A percentile compares a stretch with the other conserved stretches of the same genome.
phyloP scores from a whole-genome alignment of 768 basidiomycete species.

The Tremella yokohamensis region DNA sequence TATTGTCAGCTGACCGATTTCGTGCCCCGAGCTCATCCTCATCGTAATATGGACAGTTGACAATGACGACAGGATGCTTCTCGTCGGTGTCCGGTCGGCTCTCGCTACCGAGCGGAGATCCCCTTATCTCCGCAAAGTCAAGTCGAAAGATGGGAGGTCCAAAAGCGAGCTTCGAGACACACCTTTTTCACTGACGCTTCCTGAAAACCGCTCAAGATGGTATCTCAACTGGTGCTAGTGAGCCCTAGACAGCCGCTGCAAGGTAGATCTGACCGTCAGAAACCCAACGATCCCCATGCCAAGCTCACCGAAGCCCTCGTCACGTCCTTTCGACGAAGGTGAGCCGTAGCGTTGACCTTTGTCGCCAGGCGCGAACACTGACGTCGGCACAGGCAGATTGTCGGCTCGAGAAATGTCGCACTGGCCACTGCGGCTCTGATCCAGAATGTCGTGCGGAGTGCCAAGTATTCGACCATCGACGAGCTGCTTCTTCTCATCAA shows the following conservation, averaged over 20 bases:
- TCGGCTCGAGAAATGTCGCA: constrained; percentile 84
- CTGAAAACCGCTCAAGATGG: neutral
- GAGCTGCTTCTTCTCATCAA: constrained; percentile 77
- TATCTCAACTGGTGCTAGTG: neutral
- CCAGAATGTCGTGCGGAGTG: constrained; percentile 81
- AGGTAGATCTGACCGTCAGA: constrained; percentile 12
- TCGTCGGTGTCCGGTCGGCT: neutral
- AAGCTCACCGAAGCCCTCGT: constrained; percentile 33
- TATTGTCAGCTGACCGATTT: constrained; percentile 2
- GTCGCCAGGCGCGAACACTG: neutral
- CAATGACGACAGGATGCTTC: constrained; percentile 2
- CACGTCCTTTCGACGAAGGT: constrained; percentile 36
- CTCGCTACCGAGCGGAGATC: constrained; percentile 1
- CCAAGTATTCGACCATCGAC: constrained; percentile 79
- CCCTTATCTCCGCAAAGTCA: neutral
- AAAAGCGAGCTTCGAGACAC: neutral
- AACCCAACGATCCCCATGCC: constrained; percentile 27
- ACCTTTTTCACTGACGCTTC: too few relatives aligned
- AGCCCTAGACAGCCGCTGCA: neutral
- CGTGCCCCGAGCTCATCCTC: neutral
- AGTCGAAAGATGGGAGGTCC: neutral
- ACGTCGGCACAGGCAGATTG: constrained; percentile 53
- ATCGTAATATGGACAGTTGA: neutral
- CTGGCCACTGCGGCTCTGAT: constrained; percentile 83
- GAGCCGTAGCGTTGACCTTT: neutral